phyloP scores from a whole-genome alignment of 768 basidiomycete genomes.

The Tylopilus cervinicoccineus region DNA sequence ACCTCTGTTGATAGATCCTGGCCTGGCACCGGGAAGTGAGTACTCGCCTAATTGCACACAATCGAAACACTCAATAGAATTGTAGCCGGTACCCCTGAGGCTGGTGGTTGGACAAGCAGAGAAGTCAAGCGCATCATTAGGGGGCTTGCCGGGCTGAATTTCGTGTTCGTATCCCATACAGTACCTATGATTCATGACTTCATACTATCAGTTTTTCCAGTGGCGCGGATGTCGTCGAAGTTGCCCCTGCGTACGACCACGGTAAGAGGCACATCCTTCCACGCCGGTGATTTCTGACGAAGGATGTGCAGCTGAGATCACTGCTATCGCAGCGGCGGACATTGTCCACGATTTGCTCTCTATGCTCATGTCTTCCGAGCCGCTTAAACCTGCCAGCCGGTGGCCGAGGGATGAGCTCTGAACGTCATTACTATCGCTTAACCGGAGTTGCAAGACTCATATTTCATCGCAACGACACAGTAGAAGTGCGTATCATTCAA shows the following conservation, averaged over 20 bases:
- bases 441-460: too few species aligned
- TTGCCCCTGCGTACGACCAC: conserved; percentile 26
- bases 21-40: conserved; percentile 75
- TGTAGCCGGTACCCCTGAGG: conserved; percentile 78
- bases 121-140: conserved; percentile 80
- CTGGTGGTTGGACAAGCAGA: conserved; percentile 81
- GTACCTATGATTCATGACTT: background rate
- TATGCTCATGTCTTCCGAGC: conserved; percentile 31
- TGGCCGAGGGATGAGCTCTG: conserved; percentile 22
- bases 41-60: conserved; percentile 3
- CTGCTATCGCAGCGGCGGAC: conserved; percentile 41
- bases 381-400: conserved; percentile 17
- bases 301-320: conserved; percentile 32
- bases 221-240: conserved; percentile 24
- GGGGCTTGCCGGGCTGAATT: conserved; percentile 73
- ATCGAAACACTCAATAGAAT: background rate
- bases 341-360: conserved; percentile 44
- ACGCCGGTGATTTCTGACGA: conserved; percentile 4
- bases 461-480: too few species aligned
- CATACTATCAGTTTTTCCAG: conserved; percentile 2
- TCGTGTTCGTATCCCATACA: conserved; percentile 47
- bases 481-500: too few species aligned
- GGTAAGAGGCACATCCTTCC: conserved; percentile 9
- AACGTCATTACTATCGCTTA: background rate
- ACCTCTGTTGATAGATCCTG: conserved; percentile 51